Evolutionary conservation across 2,329 filamentous ascomycete genomes (phyloP).

Genomic region (Fusarium pseudonygamai): DNA sequence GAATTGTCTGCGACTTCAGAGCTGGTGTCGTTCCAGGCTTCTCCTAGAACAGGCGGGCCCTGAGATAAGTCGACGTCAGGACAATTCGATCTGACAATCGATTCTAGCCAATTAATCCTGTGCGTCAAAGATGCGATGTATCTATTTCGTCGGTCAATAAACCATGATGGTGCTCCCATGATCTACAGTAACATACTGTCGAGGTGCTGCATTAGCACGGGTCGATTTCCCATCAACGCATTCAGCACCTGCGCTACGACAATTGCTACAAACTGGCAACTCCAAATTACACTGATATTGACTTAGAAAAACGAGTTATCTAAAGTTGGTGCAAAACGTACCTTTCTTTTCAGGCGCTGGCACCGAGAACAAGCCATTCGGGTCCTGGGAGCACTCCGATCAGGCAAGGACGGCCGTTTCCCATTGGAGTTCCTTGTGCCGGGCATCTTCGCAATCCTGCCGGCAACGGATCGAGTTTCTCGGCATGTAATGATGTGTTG

Average conservation of each 20-base stretch:
- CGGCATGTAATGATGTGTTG: neutral
- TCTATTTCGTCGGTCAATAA: slow-evolving; percentile 9
- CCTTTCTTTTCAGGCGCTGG: slow-evolving; percentile 60
- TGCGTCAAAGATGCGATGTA: slow-evolving; percentile 51
- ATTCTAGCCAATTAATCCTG: slow-evolving; percentile 58
- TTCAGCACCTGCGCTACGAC: slow-evolving; percentile 51
- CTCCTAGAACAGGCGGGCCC: slow-evolving; percentile 18
- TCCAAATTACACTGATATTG: slow-evolving; percentile 56
- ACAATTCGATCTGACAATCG: slow-evolving; percentile 53
- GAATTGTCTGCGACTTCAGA: slow-evolving; percentile 8
- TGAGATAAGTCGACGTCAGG: slow-evolving; percentile 53
- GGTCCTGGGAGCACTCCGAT: neutral
- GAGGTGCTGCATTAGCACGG: slow-evolving; percentile 51
- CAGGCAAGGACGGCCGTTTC: neutral
- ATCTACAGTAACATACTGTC: slow-evolving; percentile 47
- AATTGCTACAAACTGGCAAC: slow-evolving; percentile 54
- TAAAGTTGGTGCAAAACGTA: slow-evolving; percentile 32
- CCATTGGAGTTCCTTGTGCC: neutral
- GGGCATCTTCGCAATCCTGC: slow-evolving; percentile 16
- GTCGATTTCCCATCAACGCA: slow-evolving; percentile 58
- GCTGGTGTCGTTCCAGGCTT: slow-evolving; percentile 20
- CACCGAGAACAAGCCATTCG: slow-evolving; percentile 50
- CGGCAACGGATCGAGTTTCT: neutral
- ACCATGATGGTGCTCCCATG: neutral
- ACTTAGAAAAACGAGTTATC: neutral